phyloP scores from a whole-genome alignment of 129 eudicot genomes.

The Glebionis coronaria region DNA sequence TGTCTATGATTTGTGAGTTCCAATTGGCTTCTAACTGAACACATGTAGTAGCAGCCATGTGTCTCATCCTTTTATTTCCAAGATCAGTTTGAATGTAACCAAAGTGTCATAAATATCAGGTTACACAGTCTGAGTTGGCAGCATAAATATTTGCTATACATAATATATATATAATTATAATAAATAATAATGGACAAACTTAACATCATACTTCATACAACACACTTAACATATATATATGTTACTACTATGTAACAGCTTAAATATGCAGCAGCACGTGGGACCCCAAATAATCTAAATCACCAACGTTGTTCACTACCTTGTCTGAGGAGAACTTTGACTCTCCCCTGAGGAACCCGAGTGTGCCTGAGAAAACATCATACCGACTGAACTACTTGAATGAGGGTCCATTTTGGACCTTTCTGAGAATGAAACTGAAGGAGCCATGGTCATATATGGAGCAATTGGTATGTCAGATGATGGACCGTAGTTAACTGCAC shows the following conservation, averaged over 20 bases:
- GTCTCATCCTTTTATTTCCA: slow-evolving; percentile 36
- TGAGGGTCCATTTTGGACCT: slow-evolving; percentile 46
- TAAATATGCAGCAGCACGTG: slow-evolving; percentile 26
- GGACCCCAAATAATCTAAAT: slow-evolving; percentile 25
- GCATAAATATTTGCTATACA: slow-evolving; percentile 37
- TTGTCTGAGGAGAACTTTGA: slow-evolving; percentile 39
- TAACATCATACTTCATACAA: slow-evolving; percentile 30
- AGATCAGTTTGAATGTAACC: slow-evolving; percentile 30
- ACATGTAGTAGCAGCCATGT: slow-evolving; percentile 11
- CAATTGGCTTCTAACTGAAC: background rate
- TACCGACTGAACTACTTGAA: slow-evolving; percentile 38
- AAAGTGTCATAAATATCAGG: slow-evolving; percentile 39
- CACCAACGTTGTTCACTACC: slow-evolving; percentile 28
- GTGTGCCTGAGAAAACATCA: slow-evolving; percentile 39
- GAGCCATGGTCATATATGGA: slow-evolving; percentile 46
- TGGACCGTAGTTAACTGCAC: slow-evolving; percentile 43
- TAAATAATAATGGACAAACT: slow-evolving; percentile 20
- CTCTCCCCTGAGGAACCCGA: slow-evolving; percentile 30
- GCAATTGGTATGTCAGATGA: slow-evolving; percentile 68
- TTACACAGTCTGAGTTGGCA: slow-evolving; percentile 32
- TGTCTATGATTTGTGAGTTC: background rate
- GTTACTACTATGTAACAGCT: slow-evolving; percentile 33
- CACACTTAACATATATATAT: slow-evolving; percentile 35
- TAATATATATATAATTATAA: slow-evolving; percentile 15
- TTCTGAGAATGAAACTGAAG: slow-evolving; percentile 46